phyloP scores from a whole-genome alignment of 2,329 filamentous ascomycete species.

The Colletotrichum sp. region DNA sequence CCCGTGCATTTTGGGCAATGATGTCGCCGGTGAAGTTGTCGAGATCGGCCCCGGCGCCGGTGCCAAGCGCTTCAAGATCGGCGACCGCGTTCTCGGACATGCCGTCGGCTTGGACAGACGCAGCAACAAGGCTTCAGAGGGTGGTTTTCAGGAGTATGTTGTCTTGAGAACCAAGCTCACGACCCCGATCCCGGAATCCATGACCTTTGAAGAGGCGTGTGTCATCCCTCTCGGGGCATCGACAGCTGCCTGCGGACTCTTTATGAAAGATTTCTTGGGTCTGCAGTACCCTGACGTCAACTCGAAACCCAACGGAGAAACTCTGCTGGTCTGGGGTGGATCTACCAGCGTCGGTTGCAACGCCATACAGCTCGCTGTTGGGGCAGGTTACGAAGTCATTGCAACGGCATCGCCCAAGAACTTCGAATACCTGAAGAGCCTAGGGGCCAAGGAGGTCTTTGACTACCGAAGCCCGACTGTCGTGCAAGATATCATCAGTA shows the following conservation, averaged over 20 bases:
- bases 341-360: slow-evolving; percentile 49
- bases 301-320: slow-evolving; percentile 22
- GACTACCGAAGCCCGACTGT: slow-evolving; percentile 44
- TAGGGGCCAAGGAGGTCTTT: slow-evolving; percentile 49
- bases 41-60: slow-evolving; percentile 26
- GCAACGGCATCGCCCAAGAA: slow-evolving; percentile 47
- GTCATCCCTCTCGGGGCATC: slow-evolving; percentile 31
- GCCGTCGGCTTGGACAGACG: slow-evolving; percentile 35
- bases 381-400: slow-evolving; percentile 50
- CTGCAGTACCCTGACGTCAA: slow-evolving; percentile 25
- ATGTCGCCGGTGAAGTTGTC: slow-evolving; percentile 34
- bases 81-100: slow-evolving; percentile 30
- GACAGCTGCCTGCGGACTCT: slow-evolving; percentile 31
- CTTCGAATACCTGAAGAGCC: slow-evolving; percentile 43
- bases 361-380: slow-evolving; percentile 49
- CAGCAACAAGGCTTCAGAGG: slow-evolving; percentile 31
- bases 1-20: slow-evolving; percentile 35
- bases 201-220: slow-evolving; percentile 27
- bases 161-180: slow-evolving; percentile 12
- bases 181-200: slow-evolving; percentile 26
- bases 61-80: slow-evolving; percentile 26
- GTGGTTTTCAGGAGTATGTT: slow-evolving; percentile 29
- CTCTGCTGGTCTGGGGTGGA: slow-evolving; percentile 51
- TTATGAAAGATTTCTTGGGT: slow-evolving; percentile 25
- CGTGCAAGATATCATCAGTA: slow-evolving; percentile 35